Conservation (phyloP, 345 rosid genomes). For the Bruguiera gymnorhiza region DNA sequence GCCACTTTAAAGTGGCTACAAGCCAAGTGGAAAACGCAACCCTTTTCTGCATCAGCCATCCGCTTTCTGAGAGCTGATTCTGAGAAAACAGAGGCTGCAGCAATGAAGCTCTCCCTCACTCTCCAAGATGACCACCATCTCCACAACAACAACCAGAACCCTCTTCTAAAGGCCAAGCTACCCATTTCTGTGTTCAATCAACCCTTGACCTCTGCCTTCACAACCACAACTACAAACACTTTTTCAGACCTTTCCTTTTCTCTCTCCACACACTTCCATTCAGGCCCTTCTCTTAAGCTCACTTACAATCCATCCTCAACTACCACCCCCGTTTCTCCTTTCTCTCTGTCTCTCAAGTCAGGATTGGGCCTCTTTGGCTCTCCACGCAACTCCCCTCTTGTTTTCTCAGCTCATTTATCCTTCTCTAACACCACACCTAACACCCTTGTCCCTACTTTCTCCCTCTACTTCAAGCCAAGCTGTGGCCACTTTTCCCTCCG, state of each 20-base stretch:
- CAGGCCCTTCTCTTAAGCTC: conserved; percentile 57
- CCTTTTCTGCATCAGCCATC: too few relatives aligned
- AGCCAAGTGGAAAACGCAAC: too few relatives aligned
- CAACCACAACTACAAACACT: conserved; percentile 22
- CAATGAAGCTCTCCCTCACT: conserved; percentile 53
- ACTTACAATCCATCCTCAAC: conserved; percentile 32
- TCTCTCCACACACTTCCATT: conserved; percentile 50
- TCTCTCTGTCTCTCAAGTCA: conserved; percentile 54
- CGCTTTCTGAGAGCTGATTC: too few relatives aligned
- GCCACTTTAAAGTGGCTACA: too few relatives aligned
- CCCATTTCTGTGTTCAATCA: conserved; percentile 48
- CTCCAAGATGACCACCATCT: conserved; percentile 31
- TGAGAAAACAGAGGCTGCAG: not conserved
- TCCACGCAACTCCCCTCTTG: conserved; percentile 52
- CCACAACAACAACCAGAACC: conserved; percentile 5
- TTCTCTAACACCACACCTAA: conserved; percentile 29
- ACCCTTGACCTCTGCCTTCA: conserved; percentile 43
- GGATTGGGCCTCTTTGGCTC: conserved; percentile 63
- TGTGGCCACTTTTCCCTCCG: conserved; percentile 49
- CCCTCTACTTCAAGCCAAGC: conserved; percentile 61
- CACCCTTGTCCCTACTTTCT: conserved; percentile 41
- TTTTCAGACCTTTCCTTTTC: conserved; percentile 37
- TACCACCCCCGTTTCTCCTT: conserved; percentile 26
- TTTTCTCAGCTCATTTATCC: conserved; percentile 52
- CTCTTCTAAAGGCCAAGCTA: conserved; percentile 47